Conservation (phyloP, 495 filamentous ascomycete species). For the Talaromyces borbonicus region DNA sequence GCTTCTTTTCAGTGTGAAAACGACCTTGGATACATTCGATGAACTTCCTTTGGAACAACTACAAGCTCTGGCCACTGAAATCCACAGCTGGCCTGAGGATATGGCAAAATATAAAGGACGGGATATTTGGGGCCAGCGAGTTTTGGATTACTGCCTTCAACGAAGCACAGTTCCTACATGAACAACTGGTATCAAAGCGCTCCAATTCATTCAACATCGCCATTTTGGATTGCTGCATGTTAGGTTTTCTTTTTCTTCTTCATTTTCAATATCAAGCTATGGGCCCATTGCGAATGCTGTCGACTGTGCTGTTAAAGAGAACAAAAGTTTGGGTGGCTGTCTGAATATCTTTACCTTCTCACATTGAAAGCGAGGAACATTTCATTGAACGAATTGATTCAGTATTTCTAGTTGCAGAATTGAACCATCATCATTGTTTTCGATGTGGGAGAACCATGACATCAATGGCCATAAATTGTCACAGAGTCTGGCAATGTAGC, state of each 20-base stretch:
- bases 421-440: too few species aligned
- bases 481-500: too few species aligned
- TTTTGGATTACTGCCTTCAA: constrained; percentile 34
- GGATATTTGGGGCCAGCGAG: constrained; percentile 37
- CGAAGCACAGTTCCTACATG: constrained; percentile 5
- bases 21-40: constrained; percentile 35
- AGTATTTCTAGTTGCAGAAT: too few species aligned
- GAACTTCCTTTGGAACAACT: constrained; percentile 37
- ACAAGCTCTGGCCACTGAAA: constrained; percentile 35
- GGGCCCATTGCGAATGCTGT: background rate
- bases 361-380: background rate
- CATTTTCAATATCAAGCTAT: background rate
- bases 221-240: background rate
- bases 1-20: constrained; percentile 47
- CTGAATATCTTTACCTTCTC: constrained; percentile 4
- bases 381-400: background rate
- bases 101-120: constrained; percentile 44
- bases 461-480: too few species aligned
- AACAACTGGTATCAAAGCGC: background rate
- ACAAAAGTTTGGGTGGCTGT: constrained; percentile 12
- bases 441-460: too few species aligned
- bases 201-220: background rate
- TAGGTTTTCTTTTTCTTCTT: background rate
- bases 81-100: constrained; percentile 42
- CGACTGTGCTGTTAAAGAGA: background rate